Evolutionary conservation across 768 basidiomycete species (phyloP).

Genomic region (Dacryopinax primogenitus): DNA sequence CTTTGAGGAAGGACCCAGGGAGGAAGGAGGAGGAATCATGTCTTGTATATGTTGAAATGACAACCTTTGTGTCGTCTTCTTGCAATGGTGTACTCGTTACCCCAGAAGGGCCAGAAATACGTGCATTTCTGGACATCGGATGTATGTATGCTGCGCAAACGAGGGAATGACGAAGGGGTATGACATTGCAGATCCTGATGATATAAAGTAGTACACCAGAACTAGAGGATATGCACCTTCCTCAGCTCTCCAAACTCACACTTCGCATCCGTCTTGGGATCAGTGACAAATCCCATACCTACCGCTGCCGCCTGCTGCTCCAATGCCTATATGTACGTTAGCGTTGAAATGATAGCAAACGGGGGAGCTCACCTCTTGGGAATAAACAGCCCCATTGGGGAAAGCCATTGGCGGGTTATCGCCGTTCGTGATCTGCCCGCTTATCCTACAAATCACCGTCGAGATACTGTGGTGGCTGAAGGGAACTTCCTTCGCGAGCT

Average conservation of each 20-base stretch:
- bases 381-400: conserved; percentile 84
- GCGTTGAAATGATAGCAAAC: no score
- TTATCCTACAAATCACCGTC: conserved; percentile 84
- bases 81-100: no score
- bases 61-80: neutral
- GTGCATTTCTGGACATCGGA: no score
- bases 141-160: no score
- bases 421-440: conserved; percentile 88
- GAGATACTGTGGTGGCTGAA: conserved; percentile 90
- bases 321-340: no score
- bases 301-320: conserved; percentile 68
- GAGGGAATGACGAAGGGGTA: no score
- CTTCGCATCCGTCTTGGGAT: conserved; percentile 56
- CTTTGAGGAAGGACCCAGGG: no score
- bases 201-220: no score
- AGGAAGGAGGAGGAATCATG: no score
- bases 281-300: conserved; percentile 67
- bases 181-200: no score
- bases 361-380: conserved; percentile 83
- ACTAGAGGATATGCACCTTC: conserved; percentile 63
- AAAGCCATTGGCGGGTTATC: conserved; percentile 88
- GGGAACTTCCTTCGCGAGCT: conserved; percentile 75
- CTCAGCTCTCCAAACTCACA: conserved; percentile 55
- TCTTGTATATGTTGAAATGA: neutral
- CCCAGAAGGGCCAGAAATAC: neutral